A percentile compares a stretch with the other conserved stretches of the same genome.
phyloP scores from a whole-genome alignment of 441 rosid genomes.

The Lepidium campestre region DNA sequence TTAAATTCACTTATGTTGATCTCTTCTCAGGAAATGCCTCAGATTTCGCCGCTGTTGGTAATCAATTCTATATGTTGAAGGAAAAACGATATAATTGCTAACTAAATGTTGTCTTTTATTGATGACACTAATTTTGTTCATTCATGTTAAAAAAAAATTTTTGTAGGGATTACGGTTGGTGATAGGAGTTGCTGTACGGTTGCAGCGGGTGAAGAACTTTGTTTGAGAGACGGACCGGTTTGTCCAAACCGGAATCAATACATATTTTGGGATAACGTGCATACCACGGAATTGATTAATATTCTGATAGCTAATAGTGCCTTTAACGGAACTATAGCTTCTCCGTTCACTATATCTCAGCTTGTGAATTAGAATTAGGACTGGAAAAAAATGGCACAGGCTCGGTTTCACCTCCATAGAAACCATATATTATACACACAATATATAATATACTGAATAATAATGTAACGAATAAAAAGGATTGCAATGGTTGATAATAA shows the following conservation, averaged over 20 bases:
- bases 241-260: constrained; percentile 22
- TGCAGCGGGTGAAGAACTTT: constrained; percentile 22
- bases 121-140: not conserved
- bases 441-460: not conserved
- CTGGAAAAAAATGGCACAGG: no score
- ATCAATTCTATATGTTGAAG: not conserved
- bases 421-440: not conserved
- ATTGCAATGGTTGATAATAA: not conserved
- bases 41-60: constrained; percentile 20
- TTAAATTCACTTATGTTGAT: constrained; percentile 21
- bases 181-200: constrained; percentile 37
- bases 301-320: constrained; percentile 25
- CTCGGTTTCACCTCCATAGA: not conserved
- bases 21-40: not conserved
- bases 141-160: not conserved
- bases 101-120: no score
- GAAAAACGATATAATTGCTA: not conserved
- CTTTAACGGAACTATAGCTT: constrained; percentile 6
- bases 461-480: not conserved
- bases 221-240: constrained; percentile 23
- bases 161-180: constrained; percentile 35
- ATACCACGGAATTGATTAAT: constrained; percentile 41
- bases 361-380: constrained; percentile 4
- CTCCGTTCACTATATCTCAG: constrained; percentile 27
- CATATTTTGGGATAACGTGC: constrained; percentile 52